Conservation (phyloP, 176 grass and related monocot genomes). For the Paspalum vaginatum region DNA sequence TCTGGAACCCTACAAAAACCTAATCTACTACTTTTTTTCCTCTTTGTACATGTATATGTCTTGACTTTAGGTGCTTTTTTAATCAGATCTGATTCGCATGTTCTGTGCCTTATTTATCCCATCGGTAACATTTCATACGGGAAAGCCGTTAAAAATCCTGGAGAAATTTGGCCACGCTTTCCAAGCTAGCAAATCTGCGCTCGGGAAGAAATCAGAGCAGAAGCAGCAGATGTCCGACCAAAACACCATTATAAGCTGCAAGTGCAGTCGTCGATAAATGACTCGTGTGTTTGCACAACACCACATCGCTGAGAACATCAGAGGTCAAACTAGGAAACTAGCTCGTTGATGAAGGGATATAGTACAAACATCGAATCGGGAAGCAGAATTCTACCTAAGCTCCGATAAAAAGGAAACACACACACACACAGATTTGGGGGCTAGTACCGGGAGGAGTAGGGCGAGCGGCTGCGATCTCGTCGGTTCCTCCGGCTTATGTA, state of each 20-base stretch:
- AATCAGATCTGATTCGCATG: background rate
- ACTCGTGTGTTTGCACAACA: background rate
- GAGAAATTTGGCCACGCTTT: background rate
- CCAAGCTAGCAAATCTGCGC: background rate
- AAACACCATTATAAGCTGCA: background rate
- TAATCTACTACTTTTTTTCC: background rate
- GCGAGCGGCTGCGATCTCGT: constrained; percentile 46
- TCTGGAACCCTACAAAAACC: background rate
- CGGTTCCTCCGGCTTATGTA: constrained; percentile 28
- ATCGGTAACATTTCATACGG: background rate
- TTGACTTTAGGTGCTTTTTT: background rate
- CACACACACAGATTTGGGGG: background rate
- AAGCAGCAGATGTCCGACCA: background rate
- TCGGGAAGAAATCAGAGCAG: background rate
- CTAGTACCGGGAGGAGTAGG: constrained; percentile 30
- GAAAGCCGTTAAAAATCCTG: background rate
- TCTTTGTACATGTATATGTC: background rate
- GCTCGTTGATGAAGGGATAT: background rate
- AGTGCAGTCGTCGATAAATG: background rate
- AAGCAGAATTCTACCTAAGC: background rate
- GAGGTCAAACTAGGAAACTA: constrained; percentile 1
- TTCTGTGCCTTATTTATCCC: background rate
- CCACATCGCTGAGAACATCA: background rate
- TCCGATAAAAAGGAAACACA: background rate
- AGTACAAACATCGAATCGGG: background rate